Evolutionary conservation across 2,329 filamentous ascomycete species (phyloP).

Genomic region (Chalara sp.): DNA sequence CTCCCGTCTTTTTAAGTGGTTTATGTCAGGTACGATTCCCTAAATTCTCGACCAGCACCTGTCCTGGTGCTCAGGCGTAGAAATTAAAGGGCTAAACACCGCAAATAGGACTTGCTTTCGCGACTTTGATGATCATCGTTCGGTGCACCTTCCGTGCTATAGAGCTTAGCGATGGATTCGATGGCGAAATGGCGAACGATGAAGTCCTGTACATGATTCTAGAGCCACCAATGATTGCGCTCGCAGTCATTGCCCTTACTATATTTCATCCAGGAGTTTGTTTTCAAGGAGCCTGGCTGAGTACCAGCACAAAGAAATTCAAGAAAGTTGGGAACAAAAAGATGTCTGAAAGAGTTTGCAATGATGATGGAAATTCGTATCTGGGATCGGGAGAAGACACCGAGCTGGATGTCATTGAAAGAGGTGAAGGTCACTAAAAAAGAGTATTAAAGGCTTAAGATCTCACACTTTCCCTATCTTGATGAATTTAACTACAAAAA

Average conservation of each 20-base stretch:
- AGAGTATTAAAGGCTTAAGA: too few relatives aligned
- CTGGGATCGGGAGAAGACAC: too few relatives aligned
- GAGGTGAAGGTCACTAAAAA: too few relatives aligned
- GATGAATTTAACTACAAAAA: too few relatives aligned
- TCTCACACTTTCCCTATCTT: too few relatives aligned
- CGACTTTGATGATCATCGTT: conserved; percentile 47
- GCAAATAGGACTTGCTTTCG: conserved; percentile 30
- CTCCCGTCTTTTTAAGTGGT: conserved; percentile 11
- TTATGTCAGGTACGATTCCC: background rate
- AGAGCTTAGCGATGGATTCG: conserved; percentile 49
- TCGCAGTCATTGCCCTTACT: conserved; percentile 25
- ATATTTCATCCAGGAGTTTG: conserved; percentile 27
- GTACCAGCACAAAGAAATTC: background rate
- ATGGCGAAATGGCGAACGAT: conserved; percentile 39
- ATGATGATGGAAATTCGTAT: background rate
- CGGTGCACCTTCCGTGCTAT: conserved; percentile 50
- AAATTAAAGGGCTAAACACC: background rate
- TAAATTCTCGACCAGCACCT: too few relatives aligned
- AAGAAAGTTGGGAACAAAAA: background rate
- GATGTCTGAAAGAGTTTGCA: background rate
- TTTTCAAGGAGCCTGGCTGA: conserved; percentile 11
- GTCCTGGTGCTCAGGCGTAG: background rate
- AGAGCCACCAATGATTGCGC: conserved; percentile 33
- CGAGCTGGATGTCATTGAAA: too few relatives aligned
- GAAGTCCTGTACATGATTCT: conserved; percentile 38